phyloP scores from a whole-genome alignment of 257 asterid genomes.

The Solanum pennellii region DNA sequence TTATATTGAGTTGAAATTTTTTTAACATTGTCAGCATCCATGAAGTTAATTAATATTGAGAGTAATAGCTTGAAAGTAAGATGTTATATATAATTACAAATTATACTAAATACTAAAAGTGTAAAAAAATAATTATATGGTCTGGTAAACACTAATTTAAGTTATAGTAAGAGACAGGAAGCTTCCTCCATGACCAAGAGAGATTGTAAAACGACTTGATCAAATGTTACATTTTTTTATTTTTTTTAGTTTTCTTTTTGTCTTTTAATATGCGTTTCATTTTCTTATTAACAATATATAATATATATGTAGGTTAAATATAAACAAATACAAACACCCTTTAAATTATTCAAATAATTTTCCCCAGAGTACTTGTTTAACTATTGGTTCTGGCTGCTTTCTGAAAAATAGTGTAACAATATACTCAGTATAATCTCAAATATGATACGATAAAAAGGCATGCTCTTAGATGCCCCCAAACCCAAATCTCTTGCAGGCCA shows the following conservation, averaged over 20 bases:
- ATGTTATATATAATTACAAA: neutral
- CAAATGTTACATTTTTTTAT: neutral
- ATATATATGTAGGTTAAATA: neutral
- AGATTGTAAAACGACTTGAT: neutral
- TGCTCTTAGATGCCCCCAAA: constrained; percentile 58
- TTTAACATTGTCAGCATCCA: neutral
- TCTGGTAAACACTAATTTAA: neutral
- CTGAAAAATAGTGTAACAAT: neutral
- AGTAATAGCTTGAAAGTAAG: neutral
- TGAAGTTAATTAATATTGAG: neutral
- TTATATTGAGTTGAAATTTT: too few species aligned
- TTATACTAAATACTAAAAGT: neutral
- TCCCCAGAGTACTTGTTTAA: neutral
- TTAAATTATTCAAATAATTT: neutral
- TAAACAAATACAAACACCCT: neutral
- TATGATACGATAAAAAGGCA: neutral
- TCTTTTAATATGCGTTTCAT: neutral
- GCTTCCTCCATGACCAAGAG: neutral
- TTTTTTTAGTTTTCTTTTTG: constrained; percentile 16
- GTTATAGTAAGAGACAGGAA: constrained; percentile 12
- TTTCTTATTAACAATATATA: neutral
- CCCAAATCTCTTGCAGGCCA: constrained; percentile 24
- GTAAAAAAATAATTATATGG: neutral
- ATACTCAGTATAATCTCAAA: neutral
- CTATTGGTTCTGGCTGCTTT: neutral